Base-by-base conservation (phyloP, 352 stramenopile genomes). In the Discostella stelligera region DNA sequence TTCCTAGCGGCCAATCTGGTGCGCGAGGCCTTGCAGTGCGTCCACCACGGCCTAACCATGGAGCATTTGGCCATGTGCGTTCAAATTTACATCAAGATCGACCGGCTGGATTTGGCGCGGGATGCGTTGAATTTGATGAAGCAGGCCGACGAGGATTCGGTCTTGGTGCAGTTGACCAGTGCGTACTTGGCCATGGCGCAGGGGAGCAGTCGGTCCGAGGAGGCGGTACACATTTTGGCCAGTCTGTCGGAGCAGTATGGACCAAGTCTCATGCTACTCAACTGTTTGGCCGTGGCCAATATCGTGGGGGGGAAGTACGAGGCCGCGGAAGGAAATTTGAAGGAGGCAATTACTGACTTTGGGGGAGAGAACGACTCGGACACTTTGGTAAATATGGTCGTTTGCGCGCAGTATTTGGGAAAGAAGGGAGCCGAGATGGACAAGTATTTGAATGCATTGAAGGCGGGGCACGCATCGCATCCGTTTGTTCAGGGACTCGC, bases 201-300 rank as follows among this genome's bases (percentile, higher is more conserved):
- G 20, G 95, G 95, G 55, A 91, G 90, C 2, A 92, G 93, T 59
- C 94, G 92, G 65, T 89, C 89, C 0, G 88, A 95, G 41, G 95
- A 98, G 74, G 96, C 96, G 0, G 91, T 94, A 48, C 92, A 98
- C 77, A 92, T 96, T 69, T 96, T 98, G 63, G 94, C 95, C 74
- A 94, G 97, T 54, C 89, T 98, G 39, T 92, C 92, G 1, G 96
- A 98, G 77, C 94, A 97, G 63, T 98, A 98, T 71, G 96, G 95
- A n/a, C 83, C 92, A 2, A 97, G 93, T 64, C 75, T 95, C 10
- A 82, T 96, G 77, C 80, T 98, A 55, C 83, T 98, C 37, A 98
- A 98, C 80, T 91, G 95, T 20, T 89, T 93, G 14, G 95, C 95
- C 0, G 93, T 87, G 9, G 94, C 95, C 10, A 97, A 96, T 79